phyloP scores from a whole-genome alignment of 1,284 basidiomycete species.

The Ganoderma resinaceum region DNA sequence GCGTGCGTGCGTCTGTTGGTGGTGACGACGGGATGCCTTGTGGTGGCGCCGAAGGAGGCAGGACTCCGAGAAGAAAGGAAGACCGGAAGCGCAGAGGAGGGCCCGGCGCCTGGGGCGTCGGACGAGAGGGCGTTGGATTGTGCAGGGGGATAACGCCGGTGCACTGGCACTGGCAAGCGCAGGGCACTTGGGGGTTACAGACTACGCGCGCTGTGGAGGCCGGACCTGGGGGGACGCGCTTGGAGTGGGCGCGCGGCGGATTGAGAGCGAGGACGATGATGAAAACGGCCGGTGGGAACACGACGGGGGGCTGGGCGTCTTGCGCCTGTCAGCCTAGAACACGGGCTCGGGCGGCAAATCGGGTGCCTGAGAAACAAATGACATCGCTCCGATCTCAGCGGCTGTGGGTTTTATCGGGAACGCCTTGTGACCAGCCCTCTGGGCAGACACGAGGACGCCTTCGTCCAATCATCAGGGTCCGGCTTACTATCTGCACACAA shows the following conservation, averaged over 20 bases:
- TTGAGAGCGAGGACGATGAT: not conserved
- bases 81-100: not conserved
- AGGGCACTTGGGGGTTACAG: no score
- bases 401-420: conserved; percentile 38
- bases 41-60: conserved; percentile 5
- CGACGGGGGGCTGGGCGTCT: not conserved
- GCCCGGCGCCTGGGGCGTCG: conserved; percentile 8
- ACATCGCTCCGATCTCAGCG: conserved; percentile 44
- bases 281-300: not conserved
- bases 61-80: conserved; percentile 8
- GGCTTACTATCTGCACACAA: conserved; percentile 15
- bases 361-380: conserved; percentile 40
- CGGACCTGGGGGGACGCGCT: not conserved
- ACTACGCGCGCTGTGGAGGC: not conserved
- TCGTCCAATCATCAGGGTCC: conserved; percentile 21
- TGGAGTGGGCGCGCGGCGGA: not conserved
- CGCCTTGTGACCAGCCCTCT: conserved; percentile 35
- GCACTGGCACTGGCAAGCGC: no score
- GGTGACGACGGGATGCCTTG: not conserved
- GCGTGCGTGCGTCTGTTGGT: not conserved
- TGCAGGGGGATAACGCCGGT: conserved; percentile 13
- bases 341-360: conserved; percentile 30
- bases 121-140: conserved; percentile 6
- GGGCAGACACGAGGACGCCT: conserved; percentile 35
- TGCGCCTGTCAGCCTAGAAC: conserved; percentile 24